Percentiles rank a stretch among this genome's conserved stretches.
Conservation (phyloP, 1,139 yeast genomes). For the Zygosaccharomyces pseudobailii region DNA sequence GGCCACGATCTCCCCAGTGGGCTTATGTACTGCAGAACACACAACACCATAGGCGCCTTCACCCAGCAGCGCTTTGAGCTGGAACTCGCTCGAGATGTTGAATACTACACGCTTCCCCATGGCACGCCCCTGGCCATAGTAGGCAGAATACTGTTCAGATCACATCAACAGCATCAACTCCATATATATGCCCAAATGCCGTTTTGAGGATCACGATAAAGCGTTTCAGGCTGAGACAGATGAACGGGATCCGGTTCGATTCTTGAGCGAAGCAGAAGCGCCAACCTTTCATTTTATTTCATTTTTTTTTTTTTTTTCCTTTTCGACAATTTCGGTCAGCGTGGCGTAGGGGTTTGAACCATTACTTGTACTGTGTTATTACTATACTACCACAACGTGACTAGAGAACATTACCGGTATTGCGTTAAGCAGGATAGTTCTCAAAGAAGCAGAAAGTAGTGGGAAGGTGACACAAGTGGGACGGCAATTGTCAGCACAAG, state of each 20-base stretch:
- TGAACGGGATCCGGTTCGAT: not conserved
- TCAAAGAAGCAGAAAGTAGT: too few species aligned
- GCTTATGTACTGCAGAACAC: slow-evolving; percentile 85
- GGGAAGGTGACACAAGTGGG: not conserved
- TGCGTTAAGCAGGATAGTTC: too few species aligned
- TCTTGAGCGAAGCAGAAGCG: not conserved
- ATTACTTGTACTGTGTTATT: too few species aligned
- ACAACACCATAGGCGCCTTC: slow-evolving; percentile 99
- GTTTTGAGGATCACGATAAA: slow-evolving; percentile 1
- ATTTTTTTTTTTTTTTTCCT: not conserved
- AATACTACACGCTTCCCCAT: slow-evolving; percentile 55
- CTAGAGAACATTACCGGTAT: too few species aligned
- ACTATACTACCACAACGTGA: too few species aligned
- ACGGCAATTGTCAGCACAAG: not conserved
- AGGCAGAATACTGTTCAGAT: not conserved
- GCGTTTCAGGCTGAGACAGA: slow-evolving; percentile 2
- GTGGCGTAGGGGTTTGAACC: too few species aligned
- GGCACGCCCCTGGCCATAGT: not conserved
- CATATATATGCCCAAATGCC: not conserved
- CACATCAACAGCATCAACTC: not conserved
- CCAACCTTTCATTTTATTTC: not conserved
- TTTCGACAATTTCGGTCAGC: not conserved
- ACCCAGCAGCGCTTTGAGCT: slow-evolving; percentile 76
- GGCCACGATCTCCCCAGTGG: slow-evolving; percentile 87
- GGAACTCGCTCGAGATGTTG: slow-evolving; percentile 85